A percentile compares a stretch with the other conserved stretches of the same genome.
Conservation (phyloP, 257 asterid species). For the Solanum chmielewskii region DNA sequence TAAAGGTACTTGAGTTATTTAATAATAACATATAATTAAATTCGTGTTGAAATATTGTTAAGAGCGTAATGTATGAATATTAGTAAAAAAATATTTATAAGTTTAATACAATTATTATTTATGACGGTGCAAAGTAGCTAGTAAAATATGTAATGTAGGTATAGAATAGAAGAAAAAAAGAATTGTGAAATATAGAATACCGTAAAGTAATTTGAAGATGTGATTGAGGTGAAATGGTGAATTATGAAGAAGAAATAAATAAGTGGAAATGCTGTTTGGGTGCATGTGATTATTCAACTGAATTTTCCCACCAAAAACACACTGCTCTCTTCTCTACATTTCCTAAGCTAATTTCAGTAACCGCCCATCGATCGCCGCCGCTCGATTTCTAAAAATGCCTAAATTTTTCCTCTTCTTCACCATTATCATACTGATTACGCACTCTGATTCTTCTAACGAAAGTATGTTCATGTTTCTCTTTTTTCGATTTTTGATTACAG, state of each 20-base stretch:
- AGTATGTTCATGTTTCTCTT: constrained; percentile 22
- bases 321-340: constrained; percentile 15
- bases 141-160: no score
- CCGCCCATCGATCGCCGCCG: background rate
- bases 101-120: no score
- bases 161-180: no score
- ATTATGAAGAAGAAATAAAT: background rate
- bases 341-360: background rate
- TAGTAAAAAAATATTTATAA: no score
- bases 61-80: no score
- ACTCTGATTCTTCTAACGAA: constrained; percentile 35
- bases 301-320: constrained; percentile 64
- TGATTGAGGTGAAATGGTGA: no score
- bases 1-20: no score
- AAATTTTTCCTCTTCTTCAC: constrained; percentile 13
- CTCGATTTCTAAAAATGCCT: constrained; percentile 14
- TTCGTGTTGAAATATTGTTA: no score
- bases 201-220: no score
- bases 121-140: no score
- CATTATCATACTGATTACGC: constrained; percentile 9
- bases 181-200: no score
- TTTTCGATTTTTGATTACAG: background rate
- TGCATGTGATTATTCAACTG: constrained; percentile 12
- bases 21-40: no score
- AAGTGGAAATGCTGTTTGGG: background rate